Percentiles rank a stretch among this genome's conserved stretches.
phyloP scores from a whole-genome alignment of 495 filamentous ascomycete genomes.

The Emericellopsis terricola region DNA sequence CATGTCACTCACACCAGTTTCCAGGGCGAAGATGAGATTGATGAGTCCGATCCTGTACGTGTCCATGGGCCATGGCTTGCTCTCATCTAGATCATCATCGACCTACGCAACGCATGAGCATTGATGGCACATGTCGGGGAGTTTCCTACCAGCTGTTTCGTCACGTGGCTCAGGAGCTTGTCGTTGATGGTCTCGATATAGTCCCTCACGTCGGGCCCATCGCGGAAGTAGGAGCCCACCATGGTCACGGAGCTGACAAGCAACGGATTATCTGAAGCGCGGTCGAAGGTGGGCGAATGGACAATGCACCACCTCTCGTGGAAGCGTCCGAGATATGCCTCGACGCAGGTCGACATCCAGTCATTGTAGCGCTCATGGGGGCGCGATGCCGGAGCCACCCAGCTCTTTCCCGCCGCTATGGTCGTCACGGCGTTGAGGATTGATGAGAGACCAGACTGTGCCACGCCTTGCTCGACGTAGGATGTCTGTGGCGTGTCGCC shows the following conservation, averaged over 20 bases:
- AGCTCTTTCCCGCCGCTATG: no score
- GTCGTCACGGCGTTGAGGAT: slow-evolving; percentile 1
- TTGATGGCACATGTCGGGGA: no score
- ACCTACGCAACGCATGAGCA: background rate
- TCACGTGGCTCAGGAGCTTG: background rate
- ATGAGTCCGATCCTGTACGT: background rate
- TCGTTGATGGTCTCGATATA: background rate
- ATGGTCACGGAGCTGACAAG: slow-evolving; percentile 1
- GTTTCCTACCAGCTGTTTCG: slow-evolving; percentile 2
- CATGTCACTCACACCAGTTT: slow-evolving; percentile 1
- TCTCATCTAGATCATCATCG: background rate
- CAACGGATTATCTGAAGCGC: background rate
- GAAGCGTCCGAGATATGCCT: slow-evolving; percentile 1
- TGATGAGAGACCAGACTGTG: no score
- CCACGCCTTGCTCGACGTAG: no score
- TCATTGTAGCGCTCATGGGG: no score
- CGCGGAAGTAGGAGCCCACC: slow-evolving; percentile 3
- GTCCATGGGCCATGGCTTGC: background rate
- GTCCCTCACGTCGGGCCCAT: background rate
- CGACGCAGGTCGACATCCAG: slow-evolving; percentile 2
- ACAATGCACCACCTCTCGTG: slow-evolving; percentile 5
- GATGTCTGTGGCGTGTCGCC: no score
- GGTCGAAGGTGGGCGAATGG: slow-evolving; percentile 1
- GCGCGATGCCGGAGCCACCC: no score
- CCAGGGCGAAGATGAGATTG: slow-evolving; percentile 2